Base-by-base conservation (phyloP, 441 rosid genomes). In the Euphorbia celastroides region DNA sequence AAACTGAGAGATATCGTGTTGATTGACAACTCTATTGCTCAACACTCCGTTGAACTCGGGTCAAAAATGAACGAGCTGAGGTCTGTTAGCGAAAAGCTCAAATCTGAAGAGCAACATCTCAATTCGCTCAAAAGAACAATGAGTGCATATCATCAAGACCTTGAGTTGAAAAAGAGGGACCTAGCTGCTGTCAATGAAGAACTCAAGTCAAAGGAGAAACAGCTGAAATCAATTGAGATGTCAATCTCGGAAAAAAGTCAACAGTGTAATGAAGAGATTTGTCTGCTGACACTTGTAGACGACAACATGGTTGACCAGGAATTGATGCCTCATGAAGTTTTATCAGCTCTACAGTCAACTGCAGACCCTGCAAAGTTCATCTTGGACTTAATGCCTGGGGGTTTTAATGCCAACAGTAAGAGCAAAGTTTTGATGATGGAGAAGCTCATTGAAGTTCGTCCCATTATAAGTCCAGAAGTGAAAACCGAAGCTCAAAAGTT, bases 311-410 rank as follows among this genome's bases (percentile, higher is more conserved):
- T 2, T 7, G 60, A 26, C 19, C 77, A 67, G 36, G 73, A 68
- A 64, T 76, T 77, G 26, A 51, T 7, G 44, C 69, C 65, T n/a
- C 58, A 70, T n/a, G 88, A 81, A 73, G 75, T 83, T 75, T 69
- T 64, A 57, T 44, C 48, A 25, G 70, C 65, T 55, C 79, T 84
- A 60, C 69, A 44, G 46, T 8, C 48, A 12, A 23, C 77, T 12
- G 30, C 54, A 0, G 78, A 88, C 74, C 89, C 88, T 14, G 81
- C 85, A 32, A 72, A 55, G 61, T 67, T 76, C 65, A 82, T 86
- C 50, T 70, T 86, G 63, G 73, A 79, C 64, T 50, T 70, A 32
- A 73, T 84, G 38, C 72, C 34, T 32, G 22, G 55, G 31, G 55
- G 71, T 19, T 68, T 75, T 13, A 67, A 77, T 26, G 82, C 74